phyloP scores from a whole-genome alignment of 2,329 filamentous ascomycete species.

The Chaetomium olivaceum region DNA sequence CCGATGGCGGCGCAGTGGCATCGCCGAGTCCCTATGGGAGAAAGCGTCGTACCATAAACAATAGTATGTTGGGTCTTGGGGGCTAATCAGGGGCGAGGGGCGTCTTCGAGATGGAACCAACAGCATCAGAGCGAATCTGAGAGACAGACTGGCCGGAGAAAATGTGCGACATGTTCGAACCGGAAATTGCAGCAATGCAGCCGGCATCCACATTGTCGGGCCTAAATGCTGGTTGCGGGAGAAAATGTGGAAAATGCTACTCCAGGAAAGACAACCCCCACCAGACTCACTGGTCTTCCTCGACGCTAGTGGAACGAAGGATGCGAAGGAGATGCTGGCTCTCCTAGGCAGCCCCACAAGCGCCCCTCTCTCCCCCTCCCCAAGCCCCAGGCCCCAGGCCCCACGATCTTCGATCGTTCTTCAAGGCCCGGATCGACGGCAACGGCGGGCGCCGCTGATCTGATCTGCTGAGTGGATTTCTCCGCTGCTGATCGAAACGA shows the following conservation, averaged over 20 bases:
- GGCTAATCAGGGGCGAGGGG: not conserved
- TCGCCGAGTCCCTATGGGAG: not conserved
- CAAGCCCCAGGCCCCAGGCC: no score
- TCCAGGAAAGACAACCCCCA: not conserved
- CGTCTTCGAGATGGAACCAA: not conserved
- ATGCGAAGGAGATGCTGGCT: not conserved
- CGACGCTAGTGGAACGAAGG: not conserved
- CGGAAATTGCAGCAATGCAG: constrained; percentile 10
- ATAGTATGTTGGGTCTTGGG: not conserved
- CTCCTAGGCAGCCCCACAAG: not conserved
- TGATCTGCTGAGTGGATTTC: not conserved
- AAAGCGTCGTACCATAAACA: not conserved
- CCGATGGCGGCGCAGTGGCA: not conserved
- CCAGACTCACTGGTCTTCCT: not conserved
- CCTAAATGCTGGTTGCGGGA: not conserved
- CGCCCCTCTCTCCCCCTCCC: no score
- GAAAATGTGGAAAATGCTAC: constrained; percentile 1
- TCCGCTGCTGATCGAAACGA: not conserved
- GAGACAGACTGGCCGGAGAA: not conserved
- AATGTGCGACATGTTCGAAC: not conserved
- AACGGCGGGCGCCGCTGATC: not conserved
- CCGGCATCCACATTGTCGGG: constrained; percentile 2
- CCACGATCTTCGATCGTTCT: constrained; percentile 3
- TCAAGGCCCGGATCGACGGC: not conserved
- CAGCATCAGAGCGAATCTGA: not conserved